phyloP scores from a whole-genome alignment of 495 filamentous ascomycete species.

The Clohesyomyces aquaticus region DNA sequence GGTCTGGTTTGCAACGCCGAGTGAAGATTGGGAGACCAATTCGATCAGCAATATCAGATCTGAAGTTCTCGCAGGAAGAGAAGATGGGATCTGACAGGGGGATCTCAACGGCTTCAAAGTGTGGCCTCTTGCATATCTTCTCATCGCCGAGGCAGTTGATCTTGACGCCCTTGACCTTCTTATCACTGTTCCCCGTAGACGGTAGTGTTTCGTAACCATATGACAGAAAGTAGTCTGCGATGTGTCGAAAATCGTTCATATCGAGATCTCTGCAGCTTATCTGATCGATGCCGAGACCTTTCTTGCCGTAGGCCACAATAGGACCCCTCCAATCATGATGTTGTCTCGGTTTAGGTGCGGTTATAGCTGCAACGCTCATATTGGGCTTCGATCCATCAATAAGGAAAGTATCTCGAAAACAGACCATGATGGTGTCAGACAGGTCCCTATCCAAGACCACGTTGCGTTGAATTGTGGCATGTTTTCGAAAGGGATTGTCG shows the following conservation, averaged over 20 bases:
- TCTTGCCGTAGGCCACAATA: slow-evolving; percentile 32
- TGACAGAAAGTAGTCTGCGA: slow-evolving; percentile 42
- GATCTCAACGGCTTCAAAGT: slow-evolving; percentile 43
- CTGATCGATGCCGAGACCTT: slow-evolving; percentile 23
- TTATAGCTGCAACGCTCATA: slow-evolving; percentile 28
- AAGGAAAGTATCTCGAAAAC: slow-evolving; percentile 28
- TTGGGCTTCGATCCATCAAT: slow-evolving; percentile 41
- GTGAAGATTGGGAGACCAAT: slow-evolving; percentile 18
- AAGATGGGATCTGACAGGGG: slow-evolving; percentile 11
- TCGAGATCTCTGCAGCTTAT: slow-evolving; percentile 38
- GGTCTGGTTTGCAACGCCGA: neutral
- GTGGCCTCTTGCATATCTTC: slow-evolving; percentile 23
- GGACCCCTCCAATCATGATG: slow-evolving; percentile 39
- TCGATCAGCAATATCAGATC: slow-evolving; percentile 11
- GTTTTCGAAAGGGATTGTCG: neutral
- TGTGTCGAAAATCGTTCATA: slow-evolving; percentile 45
- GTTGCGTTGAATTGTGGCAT: neutral
- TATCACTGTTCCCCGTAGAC: neutral
- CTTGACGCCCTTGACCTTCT: slow-evolving; percentile 40
- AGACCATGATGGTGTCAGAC: slow-evolving; percentile 23
- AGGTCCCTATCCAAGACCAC: neutral
- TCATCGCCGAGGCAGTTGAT: slow-evolving; percentile 47
- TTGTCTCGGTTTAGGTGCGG: slow-evolving; percentile 4
- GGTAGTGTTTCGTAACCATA: slow-evolving; percentile 11
- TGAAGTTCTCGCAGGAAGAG: neutral